phyloP scores from a whole-genome alignment of 495 filamentous ascomycete genomes.

The Penicillium cinerascens region DNA sequence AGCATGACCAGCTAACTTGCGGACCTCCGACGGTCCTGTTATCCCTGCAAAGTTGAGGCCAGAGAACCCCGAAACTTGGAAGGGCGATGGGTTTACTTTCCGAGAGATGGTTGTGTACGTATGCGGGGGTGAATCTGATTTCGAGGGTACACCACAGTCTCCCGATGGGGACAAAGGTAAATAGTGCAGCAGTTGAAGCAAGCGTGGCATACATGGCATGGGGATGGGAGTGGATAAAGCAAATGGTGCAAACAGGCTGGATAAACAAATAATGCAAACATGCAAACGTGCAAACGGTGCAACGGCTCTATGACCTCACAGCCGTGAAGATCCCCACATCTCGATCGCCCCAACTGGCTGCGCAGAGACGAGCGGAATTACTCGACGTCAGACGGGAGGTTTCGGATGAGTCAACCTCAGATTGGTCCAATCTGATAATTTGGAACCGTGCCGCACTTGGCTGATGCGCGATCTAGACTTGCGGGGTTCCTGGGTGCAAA shows the following conservation, averaged over 20 bases:
- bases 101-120: too few relatives aligned
- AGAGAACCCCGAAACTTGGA: too few relatives aligned
- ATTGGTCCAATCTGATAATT: slow-evolving; percentile 15
- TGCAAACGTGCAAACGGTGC: not conserved
- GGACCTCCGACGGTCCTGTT: too few relatives aligned
- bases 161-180: too few relatives aligned
- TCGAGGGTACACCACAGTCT: too few relatives aligned
- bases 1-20: too few relatives aligned
- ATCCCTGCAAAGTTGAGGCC: too few relatives aligned
- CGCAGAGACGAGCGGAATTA: slow-evolving; percentile 20
- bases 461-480: slow-evolving; percentile 22
- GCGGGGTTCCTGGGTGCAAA: slow-evolving; percentile 26
- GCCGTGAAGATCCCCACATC: slow-evolving; percentile 11
- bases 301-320: slow-evolving; percentile 20
- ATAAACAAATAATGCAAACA: not conserved
- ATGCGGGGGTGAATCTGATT: too few relatives aligned
- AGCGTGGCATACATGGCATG: too few relatives aligned
- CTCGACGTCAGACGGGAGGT: slow-evolving; percentile 16
- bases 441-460: slow-evolving; percentile 3
- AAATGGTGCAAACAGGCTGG: slow-evolving; percentile 9
- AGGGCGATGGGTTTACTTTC: too few relatives aligned
- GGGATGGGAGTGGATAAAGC: too few relatives aligned
- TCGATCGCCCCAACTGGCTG: slow-evolving; percentile 2
- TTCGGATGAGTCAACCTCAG: slow-evolving; percentile 10
- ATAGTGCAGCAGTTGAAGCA: too few relatives aligned